Evolutionary conservation across 1,139 yeast species (phyloP), one percentile per base, ranked within the genome.

Genomic region (Fermentozyma sake): DNA sequence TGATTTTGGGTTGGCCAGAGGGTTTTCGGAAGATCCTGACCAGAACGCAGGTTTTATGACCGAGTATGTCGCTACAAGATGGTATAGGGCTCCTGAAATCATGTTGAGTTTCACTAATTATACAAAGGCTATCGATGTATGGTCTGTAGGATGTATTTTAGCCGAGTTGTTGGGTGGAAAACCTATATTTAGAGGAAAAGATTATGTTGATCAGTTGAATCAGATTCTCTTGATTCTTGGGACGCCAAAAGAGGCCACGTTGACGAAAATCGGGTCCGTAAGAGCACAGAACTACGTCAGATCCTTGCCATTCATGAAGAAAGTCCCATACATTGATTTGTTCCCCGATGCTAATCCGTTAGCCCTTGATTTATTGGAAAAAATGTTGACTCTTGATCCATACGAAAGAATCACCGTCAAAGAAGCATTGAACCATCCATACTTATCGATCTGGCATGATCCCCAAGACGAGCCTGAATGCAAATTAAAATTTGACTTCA

Each of bases 31-130:
- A 37, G 83, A 83, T 42, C 84, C 89, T 0, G 93, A 80, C 38
- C 82, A 79, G 41, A 89, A 91, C 46, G 85, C 87, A 18, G 96
- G 95, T 10, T 87, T 82, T 46, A 63, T 89, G 68, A 91, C 98
- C 0, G 98, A 91, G 52, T 91, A 91, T 53, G 97, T 91, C 17
- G 97, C 98, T 16, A 89, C 98, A 1, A 69, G 97, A 50, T 91
- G 98, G 97, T 91, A 91, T 57, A 67, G 98, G 40, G 98, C 98
- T 1, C 98, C 98, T 0, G 98, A 91, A 52, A 86, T 91, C 55
- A 91, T 91, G 91, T 69, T 91, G 32, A 79, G 93, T 44, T 86
- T 85, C 56, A 91, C 91, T 48, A 83, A 87, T 37, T 91, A 91
- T 58, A 83, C 96, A 5, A 87, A 86, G 59, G 96, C 98, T 14